phyloP scores from a whole-genome alignment of 2,329 filamentous ascomycete species.

The Aspergillus arachidicola region DNA sequence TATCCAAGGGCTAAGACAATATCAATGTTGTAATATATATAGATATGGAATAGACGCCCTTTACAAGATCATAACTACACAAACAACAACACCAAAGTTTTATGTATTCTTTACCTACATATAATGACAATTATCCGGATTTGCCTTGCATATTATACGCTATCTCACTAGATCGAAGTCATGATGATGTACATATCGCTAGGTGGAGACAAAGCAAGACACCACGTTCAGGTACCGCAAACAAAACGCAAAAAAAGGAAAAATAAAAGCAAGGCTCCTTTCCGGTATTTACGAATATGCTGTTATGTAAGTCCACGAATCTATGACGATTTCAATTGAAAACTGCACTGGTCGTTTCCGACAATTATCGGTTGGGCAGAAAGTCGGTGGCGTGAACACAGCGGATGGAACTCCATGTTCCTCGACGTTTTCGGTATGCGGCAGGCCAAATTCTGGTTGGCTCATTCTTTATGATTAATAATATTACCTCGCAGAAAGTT shows the following conservation, averaged over 20 bases:
- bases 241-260: not conserved
- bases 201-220: not conserved
- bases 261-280: not conserved
- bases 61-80: not conserved
- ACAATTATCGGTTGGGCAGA: constrained; percentile 1
- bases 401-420: not conserved
- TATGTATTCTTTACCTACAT: not conserved
- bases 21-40: not conserved
- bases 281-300: not conserved
- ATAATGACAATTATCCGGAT: not conserved
- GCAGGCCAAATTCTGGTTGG: not conserved
- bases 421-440: constrained; percentile 1
- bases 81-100: not conserved
- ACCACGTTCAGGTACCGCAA: not conserved
- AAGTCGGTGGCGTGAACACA: constrained; percentile 3
- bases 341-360: not conserved
- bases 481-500: not conserved
- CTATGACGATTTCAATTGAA: not conserved
- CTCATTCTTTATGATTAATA: not conserved
- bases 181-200: not conserved
- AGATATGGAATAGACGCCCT: not conserved
- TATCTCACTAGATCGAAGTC: not conserved
- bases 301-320: not conserved
- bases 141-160: not conserved
- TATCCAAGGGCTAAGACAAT: not conserved